Evolutionary conservation across 1,284 basidiomycete genomes (phyloP), one percentile per base, ranked within the genome.

Genomic region (Ustilago shanxiensis): DNA sequence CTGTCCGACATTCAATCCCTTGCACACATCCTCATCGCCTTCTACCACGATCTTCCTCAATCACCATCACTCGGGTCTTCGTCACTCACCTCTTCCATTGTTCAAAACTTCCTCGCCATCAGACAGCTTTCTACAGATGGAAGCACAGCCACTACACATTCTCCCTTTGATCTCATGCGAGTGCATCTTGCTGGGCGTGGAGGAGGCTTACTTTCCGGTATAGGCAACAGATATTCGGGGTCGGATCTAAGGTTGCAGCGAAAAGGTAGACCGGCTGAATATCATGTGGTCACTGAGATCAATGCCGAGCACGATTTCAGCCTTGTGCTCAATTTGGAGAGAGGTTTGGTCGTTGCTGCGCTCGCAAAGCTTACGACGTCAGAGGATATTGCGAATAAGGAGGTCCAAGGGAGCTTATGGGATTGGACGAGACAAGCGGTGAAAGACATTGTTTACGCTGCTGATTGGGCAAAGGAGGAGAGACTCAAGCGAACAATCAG

Each of bases 11-110:
- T 37, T 14, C 55, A 57, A 10, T 18, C 26, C 24, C 28, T 57
- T 18, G 39, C 13, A 3, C 55, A 57, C 3, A 18, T 28, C 7
- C 55, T 57, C 26, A 20, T 47, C 16, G 41, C 41, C 14, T 29
- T 57, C 55, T 57, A 45, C 18, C 39, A 57, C 41, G 55, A 39
- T 26, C 24, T 57, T 22, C 41, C 28, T 18, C 55, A 47, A 14
- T 16, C 29, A n/a, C 16, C 41, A 18, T 7, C 26, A 13, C 44
- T 45, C 28, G 22, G 9, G 41, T 7, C 41, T 9, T 28, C 14
- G 9, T 14, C 35, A 3, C 35, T 37, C 13, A 37, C 35, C 35
- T 7, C 35, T 8, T 3, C 22, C 7, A 14, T 53, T 7, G 20
- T 53, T 22, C 31, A 20, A 8, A 24, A 22, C 16, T 16, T 31